Base-by-base conservation (phyloP, 2,329 filamentous ascomycete genomes). In the Zasmidium cellare region DNA sequence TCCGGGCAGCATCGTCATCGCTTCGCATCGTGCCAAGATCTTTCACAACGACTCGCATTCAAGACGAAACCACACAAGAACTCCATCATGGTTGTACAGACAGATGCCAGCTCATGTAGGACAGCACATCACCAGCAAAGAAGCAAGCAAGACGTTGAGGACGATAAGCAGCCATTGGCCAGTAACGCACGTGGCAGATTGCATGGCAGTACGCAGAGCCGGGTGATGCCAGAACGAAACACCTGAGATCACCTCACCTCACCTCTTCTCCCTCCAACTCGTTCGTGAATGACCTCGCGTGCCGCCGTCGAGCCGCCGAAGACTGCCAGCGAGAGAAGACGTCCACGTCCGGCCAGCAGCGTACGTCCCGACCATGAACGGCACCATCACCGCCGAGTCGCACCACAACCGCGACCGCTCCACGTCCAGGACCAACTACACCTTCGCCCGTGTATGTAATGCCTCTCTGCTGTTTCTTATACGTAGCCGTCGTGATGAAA, bases 141-240 rank as follows among this genome's bases (percentile, higher is more conserved):
- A 49, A 49, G 46, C 46, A 49, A 49, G 20, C 25, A 23, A 22
- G 14, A 23, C 46, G 25, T 47, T 22, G 45, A 24, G 45, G 19
- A 18, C 45, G 46, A 49, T 49, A 49, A 49, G 46, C 19, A 49
- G 22, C 46, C 9, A 49, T 49, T 49, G 46, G 46, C 25, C 18
- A 14, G 46, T 9, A 24, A 7, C 19, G 45, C 16, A 18, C 25
- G 22, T 25, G 22, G 16, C 9, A 12, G 25, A 16, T 23, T 24
- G 46, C 46, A 49, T 49, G 16, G 22, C 16, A 23, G 16, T 7
- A 20, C 23, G 46, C 25, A 25, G 46, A n/a, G 22, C 22, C 25
- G 46, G 46, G 46, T 49, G 20, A 49, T 49, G 46, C 46, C 46
- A 49, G 46, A 18, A 49, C 20, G 46, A 25, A 25, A 28, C 25